A percentile compares a stretch with the other conserved stretches of the same genome.
Conservation (phyloP, 805 yeast species). For the Lachancea quebecensis region DNA sequence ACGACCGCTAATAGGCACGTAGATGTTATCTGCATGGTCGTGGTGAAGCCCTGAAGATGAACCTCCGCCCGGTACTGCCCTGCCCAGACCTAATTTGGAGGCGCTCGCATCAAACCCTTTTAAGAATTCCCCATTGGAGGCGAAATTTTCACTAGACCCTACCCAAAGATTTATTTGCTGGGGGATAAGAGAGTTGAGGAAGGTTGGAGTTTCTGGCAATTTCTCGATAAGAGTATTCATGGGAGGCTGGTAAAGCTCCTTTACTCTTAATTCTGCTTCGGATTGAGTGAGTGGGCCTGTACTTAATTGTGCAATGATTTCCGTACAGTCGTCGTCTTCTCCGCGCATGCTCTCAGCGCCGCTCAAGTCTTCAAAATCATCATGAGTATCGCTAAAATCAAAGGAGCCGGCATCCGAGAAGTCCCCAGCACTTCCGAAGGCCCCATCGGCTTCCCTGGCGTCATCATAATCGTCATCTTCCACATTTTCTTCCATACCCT, state of each 20-base stretch:
- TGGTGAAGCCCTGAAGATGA: constrained; percentile 72
- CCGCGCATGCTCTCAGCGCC: no score
- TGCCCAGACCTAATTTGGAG: constrained; percentile 40
- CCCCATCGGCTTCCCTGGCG: constrained; percentile 3
- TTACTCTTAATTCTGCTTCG: constrained; percentile 38
- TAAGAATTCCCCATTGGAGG: constrained; percentile 11
- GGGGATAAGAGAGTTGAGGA: constrained; percentile 42
- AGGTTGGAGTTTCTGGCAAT: constrained; percentile 38
- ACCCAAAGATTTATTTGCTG: constrained; percentile 76
- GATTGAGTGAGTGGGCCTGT: constrained; percentile 25
- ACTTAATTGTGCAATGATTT: constrained; percentile 11
- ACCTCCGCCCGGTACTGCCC: constrained; percentile 49
- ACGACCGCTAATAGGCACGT: constrained; percentile 50
- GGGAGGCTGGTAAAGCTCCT: constrained; percentile 56
- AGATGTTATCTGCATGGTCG: constrained; percentile 74
- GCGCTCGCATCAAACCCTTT: constrained; percentile 17
- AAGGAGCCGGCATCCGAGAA: constrained; percentile 16
- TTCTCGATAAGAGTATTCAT: constrained; percentile 37
- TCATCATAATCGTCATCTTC: constrained; percentile 11
- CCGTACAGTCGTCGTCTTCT: constrained; percentile 10
- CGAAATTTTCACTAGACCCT: constrained; percentile 34
- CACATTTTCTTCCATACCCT: constrained; percentile 17
- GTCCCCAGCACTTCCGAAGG: constrained; percentile 12
- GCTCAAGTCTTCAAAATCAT: constrained; percentile 22
- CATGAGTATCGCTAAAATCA: constrained; percentile 19